Base-by-base conservation (phyloP, 306 rosid genomes). In the Acacia crassicarpa region DNA sequence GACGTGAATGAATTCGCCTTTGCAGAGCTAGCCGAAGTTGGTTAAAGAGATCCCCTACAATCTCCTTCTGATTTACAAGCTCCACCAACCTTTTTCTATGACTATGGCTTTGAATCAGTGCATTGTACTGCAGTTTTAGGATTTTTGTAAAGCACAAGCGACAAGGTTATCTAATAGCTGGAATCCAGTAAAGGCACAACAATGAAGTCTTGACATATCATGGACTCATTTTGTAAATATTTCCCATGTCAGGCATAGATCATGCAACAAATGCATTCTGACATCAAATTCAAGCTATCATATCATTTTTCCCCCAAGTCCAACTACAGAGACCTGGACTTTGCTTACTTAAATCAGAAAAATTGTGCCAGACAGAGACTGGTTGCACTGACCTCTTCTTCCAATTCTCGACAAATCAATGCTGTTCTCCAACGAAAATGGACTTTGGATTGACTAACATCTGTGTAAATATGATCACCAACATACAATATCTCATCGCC, bases 391-490 rank as follows among this genome's bases (percentile, higher is more conserved):
- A 88, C 99, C 99, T 95, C 99, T 20, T 93, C 99, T 90, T 95
- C 98, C 86, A 95, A 83, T 87, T 95, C 99, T 83, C 97, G 91
- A 81, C 93, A 91, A 86, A 95, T 86, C 85, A 95, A 89, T 73
- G 98, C 97, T 6, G 99, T 95, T 83, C 99, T 91, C 99, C 99
- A 95, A 77, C 99, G 91, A 79, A 92, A 85, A 84, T 95, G 98
- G 72, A 95, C 92, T 88, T 95, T 93, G 78, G 99, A 93, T 84
- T 92, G 97, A 85, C 99, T 95, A 58, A 95, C 99, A 81, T 95
- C 99, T 17, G 98, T 95, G 84, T 93, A 95, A 72, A 95, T 95
- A 86, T 95, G 99, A 85, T 95, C 99, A 71, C 99, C 99, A 51
- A 95, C 99, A 84, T 95, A 95, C 83, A 95, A 81, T 78, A 95